A percentile compares a stretch with the other conserved stretches of the same genome.
These are phyloP conservation scores for Vigna nakashimae DNA, from an alignment of 306 rosid species.

Conservation along the genomic window DNA sequence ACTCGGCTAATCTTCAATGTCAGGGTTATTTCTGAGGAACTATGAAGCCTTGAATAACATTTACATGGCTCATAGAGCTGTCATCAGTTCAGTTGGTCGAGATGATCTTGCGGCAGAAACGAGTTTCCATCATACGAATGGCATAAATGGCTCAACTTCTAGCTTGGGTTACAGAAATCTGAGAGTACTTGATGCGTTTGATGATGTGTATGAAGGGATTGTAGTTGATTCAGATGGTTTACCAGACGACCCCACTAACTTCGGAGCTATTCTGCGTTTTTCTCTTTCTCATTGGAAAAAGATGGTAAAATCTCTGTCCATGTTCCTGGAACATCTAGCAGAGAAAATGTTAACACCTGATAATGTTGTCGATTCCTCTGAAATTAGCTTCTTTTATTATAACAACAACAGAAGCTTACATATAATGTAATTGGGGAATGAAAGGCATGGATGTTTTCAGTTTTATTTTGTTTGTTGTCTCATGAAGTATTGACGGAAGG, in stretches of 20 bases:
- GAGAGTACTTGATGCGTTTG: conserved; percentile 69
- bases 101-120: conserved; percentile 52
- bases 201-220: conserved; percentile 87
- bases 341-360: too few relatives aligned
- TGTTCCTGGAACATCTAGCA: too few relatives aligned
- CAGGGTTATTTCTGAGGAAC: conserved; percentile 53
- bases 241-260: conserved; percentile 59
- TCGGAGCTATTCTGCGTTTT: conserved; percentile 59
- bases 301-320: conserved; percentile 49
- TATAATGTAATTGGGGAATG: background rate
- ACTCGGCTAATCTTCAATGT: background rate
- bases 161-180: conserved; percentile 53
- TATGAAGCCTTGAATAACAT: conserved; percentile 5
- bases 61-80: conserved; percentile 46
- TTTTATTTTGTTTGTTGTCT: background rate
- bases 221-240: conserved; percentile 68
- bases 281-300: conserved; percentile 79
- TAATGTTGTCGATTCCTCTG: background rate
- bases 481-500: background rate
- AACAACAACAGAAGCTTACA: background rate
- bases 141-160: conserved; percentile 59
- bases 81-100: conserved; percentile 48
- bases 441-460: background rate
- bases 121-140: conserved; percentile 52
- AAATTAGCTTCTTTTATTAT: too few relatives aligned